Evolutionary conservation across 75 land plant genomes (phyloP), one percentile per base, ranked within the genome.

Genomic region (Pinus tabuliformis): DNA sequence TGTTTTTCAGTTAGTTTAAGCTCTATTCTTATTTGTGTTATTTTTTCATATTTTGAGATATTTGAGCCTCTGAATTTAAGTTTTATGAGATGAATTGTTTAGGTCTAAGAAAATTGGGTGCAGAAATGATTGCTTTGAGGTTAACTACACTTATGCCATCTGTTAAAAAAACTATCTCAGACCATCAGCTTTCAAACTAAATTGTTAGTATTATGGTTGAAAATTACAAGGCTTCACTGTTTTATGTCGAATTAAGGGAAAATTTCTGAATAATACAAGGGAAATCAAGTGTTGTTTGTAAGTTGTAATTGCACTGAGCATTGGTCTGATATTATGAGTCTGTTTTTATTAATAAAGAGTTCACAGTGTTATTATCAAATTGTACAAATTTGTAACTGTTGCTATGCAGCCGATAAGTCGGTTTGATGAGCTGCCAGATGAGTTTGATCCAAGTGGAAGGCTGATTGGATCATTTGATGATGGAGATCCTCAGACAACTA

Each of bases 401-500:
- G 59, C 77, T 64, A 49, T 78, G 24, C 83, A 92, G 99, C 88
- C 87, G 60, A 42, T 63, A 54, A 94, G 83, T 75, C 94, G 90
- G 14, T 92, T 94, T 81, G 99, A 96, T 87, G 99, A 96, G 68
- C 78, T 86, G 56, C 91, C 95, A 63, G 95, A 94, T 77, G 90
- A 90, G 21, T 89, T 86, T 80, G 98, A 95, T 84, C 85, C 85
- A 57, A 86, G 80, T 77, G 95, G 90, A 24, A 96, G 86, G 77
- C 71, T 93, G 58, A 81, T 87, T 75, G 99, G 99, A 76, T 96
- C 99, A 63, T 96, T 96, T 87, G 99, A 96, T 85, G 99, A 96
- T 81, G 97, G 98, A 22, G 99, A 96, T 80, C 99, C 99, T 21
- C 98, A 92, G 76, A 96, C 98, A 57, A 96, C 99, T 65, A 96